A percentile compares a stretch with the other conserved stretches of the same genome.
phyloP scores from a whole-genome alignment of 2,329 filamentous ascomycete genomes.

The Alternaria longipes region DNA sequence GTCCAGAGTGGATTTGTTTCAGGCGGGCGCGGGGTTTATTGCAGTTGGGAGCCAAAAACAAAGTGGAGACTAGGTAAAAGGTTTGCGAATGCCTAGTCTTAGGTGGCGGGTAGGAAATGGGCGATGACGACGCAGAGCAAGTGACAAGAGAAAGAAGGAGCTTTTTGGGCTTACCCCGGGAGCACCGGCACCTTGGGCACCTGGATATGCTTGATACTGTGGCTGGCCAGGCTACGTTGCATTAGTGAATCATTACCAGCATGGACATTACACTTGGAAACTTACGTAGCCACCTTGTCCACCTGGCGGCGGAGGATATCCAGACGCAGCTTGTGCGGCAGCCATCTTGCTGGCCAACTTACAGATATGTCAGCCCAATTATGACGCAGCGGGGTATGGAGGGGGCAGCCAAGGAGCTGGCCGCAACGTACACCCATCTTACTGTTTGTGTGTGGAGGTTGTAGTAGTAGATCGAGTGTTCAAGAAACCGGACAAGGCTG shows the following conservation, averaged over 20 bases:
- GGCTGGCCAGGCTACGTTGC: conserved; percentile 54
- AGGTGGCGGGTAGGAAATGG: conserved; percentile 34
- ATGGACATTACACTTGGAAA: conserved; percentile 30
- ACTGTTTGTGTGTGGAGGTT: conserved; percentile 1
- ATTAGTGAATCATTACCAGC: conserved; percentile 34
- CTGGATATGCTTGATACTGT: conserved; percentile 66
- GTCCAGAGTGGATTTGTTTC: conserved; percentile 12
- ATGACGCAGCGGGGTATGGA: conserved; percentile 34
- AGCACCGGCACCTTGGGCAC: conserved; percentile 58
- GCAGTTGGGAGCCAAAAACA: conserved; percentile 38
- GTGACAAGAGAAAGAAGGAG: conserved; percentile 33
- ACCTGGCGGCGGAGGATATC: too few species aligned
- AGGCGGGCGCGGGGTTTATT: conserved; percentile 24
- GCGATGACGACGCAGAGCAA: conserved; percentile 47
- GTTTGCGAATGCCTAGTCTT: conserved; percentile 26
- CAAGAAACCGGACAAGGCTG: conserved; percentile 17
- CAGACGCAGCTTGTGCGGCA: too few species aligned
- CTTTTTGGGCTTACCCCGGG: conserved; percentile 46
- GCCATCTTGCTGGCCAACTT: too few species aligned
- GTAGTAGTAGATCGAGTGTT: not conserved
- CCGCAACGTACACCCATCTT: conserved; percentile 33
- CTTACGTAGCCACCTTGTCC: conserved; percentile 68
- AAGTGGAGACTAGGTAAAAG: conserved; percentile 27
- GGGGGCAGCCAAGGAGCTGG: conserved; percentile 25
- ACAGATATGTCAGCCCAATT: conserved; percentile 38